These are phyloP conservation scores for Penicillium brevicompactum DNA, from an alignment of 2,329 filamentous ascomycete species.

Conservation along the genomic window DNA sequence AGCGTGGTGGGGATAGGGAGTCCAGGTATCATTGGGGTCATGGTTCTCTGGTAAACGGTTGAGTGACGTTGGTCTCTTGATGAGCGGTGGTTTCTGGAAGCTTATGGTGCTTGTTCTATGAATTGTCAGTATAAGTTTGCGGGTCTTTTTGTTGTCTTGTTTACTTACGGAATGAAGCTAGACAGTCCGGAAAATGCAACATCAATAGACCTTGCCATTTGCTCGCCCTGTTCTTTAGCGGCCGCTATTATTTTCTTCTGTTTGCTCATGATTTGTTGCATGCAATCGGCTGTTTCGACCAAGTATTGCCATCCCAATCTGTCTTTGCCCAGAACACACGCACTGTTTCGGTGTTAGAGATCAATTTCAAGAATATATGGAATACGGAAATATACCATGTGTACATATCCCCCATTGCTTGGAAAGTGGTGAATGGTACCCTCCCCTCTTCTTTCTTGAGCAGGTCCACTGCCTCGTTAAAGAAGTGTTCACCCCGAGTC, in stretches of 20 bases:
- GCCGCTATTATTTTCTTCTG: slow-evolving; percentile 6
- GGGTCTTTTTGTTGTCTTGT: background rate
- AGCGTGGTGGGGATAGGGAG: slow-evolving; percentile 10
- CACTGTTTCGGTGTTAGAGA: slow-evolving; percentile 4
- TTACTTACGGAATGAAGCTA: slow-evolving; percentile 9
- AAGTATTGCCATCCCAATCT: slow-evolving; percentile 28
- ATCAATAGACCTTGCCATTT: slow-evolving; percentile 7
- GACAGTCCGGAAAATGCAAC: slow-evolving; percentile 13
- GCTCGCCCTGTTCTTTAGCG: background rate
- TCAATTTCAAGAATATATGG: background rate
- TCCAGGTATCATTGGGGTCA: slow-evolving; percentile 8
- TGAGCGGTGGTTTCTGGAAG: slow-evolving; percentile 8
- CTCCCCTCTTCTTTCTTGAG: slow-evolving; percentile 26
- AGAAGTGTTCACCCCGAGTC: slow-evolving; percentile 28
- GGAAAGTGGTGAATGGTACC: slow-evolving; percentile 25
- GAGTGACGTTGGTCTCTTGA: slow-evolving; percentile 1
- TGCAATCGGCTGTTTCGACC: slow-evolving; percentile 38
- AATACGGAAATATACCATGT: slow-evolving; percentile 16
- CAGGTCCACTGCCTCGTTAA: slow-evolving; percentile 26
- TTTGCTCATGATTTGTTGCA: slow-evolving; percentile 4
- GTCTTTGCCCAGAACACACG: slow-evolving; percentile 29
- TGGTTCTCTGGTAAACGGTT: background rate
- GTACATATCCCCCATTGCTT: slow-evolving; percentile 24
- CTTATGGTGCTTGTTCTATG: background rate
- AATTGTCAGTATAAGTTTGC: background rate